These are phyloP conservation scores for Dendrocalamus latiflorus DNA, from an alignment of 202 grass and related monocot species.

Conservation along the genomic window DNA sequence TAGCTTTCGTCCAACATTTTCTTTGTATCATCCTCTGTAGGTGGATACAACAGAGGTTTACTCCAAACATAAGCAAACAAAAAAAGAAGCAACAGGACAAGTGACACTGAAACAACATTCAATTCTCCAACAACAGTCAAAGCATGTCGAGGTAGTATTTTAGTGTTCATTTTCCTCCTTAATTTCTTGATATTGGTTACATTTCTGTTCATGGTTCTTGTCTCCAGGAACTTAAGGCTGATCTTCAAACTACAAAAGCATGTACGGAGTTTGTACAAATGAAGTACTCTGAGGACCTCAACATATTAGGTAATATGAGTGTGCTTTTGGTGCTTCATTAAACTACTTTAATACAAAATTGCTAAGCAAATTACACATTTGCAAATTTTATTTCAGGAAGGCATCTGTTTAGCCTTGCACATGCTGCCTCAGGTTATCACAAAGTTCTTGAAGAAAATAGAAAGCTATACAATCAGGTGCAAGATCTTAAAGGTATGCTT, in stretches of 20 bases:
- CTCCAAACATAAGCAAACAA: too few relatives aligned
- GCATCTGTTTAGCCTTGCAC: constrained; percentile 73
- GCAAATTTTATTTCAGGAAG: constrained; percentile 46
- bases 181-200: constrained; percentile 21
- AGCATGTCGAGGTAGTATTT: constrained; percentile 68
- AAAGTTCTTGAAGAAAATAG: constrained; percentile 99
- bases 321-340: constrained; percentile 2
- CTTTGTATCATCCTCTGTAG: too few relatives aligned
- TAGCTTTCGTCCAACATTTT: too few relatives aligned
- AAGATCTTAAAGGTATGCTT: constrained; percentile 91
- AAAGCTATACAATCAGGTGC: constrained; percentile 96
- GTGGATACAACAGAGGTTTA: too few relatives aligned
- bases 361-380: constrained; percentile 26
- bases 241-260: constrained; percentile 68
- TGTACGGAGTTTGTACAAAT: constrained; percentile 86
- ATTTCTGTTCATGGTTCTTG: constrained; percentile 17
- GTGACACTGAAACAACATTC: constrained; percentile 60
- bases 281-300: constrained; percentile 72
- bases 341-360: constrained; percentile 3
- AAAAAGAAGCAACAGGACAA: constrained; percentile 62
- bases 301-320: constrained; percentile 66
- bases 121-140: constrained; percentile 72
- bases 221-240: constrained; percentile 68
- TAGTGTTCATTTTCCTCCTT: constrained; percentile 20
- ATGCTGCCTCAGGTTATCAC: constrained; percentile 90